Conservation (phyloP, 2,329 filamentous ascomycete species). For the Botrytis galanthina region DNA sequence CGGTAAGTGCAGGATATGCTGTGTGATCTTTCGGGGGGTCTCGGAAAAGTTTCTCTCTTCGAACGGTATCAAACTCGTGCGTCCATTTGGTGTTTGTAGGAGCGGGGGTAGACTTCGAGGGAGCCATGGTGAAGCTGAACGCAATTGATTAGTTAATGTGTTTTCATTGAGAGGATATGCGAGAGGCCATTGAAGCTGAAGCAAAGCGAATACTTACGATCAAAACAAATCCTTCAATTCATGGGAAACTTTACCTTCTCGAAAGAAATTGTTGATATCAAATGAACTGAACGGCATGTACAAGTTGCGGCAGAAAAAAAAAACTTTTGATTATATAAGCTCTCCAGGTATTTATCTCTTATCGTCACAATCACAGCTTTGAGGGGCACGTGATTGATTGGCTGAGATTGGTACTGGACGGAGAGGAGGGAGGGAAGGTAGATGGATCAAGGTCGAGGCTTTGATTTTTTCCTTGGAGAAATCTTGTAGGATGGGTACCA, state of each 20-base stretch:
- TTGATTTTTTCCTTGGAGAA: not conserved
- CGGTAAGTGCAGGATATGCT: slow-evolving; percentile 82
- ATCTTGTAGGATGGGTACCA: not conserved
- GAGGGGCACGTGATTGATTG: not conserved
- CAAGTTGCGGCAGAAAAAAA: slow-evolving; percentile 17
- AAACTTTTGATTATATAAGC: slow-evolving; percentile 20
- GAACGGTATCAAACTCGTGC: slow-evolving; percentile 79
- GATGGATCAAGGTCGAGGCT: slow-evolving; percentile 7
- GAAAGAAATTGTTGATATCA: slow-evolving; percentile 4
- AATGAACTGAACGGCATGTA: not conserved
- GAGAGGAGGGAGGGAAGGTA: not conserved
- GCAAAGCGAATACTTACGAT: slow-evolving; percentile 7
- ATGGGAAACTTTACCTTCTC: not conserved
- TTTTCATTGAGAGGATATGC: not conserved
- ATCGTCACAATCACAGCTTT: not conserved
- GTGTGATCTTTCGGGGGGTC: slow-evolving; percentile 84
- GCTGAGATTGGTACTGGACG: no score
- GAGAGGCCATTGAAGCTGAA: no score
- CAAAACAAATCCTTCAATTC: slow-evolving; percentile 13
- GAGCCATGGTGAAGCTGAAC: slow-evolving; percentile 29
- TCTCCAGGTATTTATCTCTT: not conserved
- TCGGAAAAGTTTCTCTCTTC: slow-evolving; percentile 83
- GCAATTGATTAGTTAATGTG: not conserved
- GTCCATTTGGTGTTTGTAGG: slow-evolving; percentile 71
- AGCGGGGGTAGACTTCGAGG: slow-evolving; percentile 24